Evolutionary conservation across 1,139 yeast genomes (phyloP).

Genomic region (Yamadazyma triangularis): DNA sequence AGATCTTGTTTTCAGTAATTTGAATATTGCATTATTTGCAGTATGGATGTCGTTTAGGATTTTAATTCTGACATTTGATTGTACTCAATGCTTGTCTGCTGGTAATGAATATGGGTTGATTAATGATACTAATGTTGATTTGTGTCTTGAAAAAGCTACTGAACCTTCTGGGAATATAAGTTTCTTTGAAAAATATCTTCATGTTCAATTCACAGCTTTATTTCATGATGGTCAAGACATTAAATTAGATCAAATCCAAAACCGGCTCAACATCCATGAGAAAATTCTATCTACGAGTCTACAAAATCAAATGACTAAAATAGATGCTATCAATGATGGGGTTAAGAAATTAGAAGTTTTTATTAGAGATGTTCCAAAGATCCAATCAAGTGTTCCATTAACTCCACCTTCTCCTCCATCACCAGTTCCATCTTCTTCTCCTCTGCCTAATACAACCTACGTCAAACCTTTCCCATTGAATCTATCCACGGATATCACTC

Average conservation of each 20-base stretch:
- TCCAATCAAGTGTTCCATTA: no score
- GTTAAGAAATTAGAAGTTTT: neutral
- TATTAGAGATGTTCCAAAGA: neutral
- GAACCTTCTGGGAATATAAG: neutral
- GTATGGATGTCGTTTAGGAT: constrained; percentile 19
- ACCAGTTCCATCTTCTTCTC: no score
- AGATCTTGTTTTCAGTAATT: constrained; percentile 27
- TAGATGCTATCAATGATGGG: neutral
- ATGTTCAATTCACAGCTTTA: neutral
- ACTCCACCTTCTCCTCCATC: no score
- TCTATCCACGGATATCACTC: no score
- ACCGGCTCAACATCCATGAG: neutral
- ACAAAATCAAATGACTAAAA: no score
- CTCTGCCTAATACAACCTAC: neutral
- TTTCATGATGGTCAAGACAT: neutral
- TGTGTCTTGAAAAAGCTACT: neutral
- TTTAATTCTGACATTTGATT: constrained; percentile 5
- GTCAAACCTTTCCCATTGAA: no score
- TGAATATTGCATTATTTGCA: constrained; percentile 26
- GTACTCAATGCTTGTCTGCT: constrained; percentile 6
- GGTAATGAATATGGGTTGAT: constrained; percentile 4
- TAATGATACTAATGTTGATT: constrained; percentile 3
- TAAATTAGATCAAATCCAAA: neutral
- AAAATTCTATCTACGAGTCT: no score
- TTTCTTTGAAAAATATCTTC: neutral